Base-by-base conservation (phyloP, 1,139 yeast genomes). In the Pichia cactophila region DNA sequence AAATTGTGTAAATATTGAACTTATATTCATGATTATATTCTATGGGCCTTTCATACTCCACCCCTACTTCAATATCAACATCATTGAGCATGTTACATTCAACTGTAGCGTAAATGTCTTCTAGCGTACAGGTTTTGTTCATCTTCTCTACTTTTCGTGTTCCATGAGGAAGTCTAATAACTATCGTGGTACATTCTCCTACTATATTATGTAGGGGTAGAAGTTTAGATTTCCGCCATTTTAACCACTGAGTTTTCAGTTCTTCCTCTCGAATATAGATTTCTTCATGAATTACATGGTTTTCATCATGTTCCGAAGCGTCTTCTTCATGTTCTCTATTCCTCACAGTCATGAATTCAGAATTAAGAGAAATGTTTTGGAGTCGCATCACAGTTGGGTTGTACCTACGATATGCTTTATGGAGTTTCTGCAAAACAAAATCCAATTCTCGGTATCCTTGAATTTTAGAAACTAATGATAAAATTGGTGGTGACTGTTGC, bases 401-500 rank as follows among this genome's bases (percentile, higher is more conserved):
- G 58, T 83, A 81, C 56, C 80, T 78, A 38, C 72, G 74, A 46
- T 74, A 72, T 41, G 72, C 71, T 51, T 64, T 68, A n/a, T 62
- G 58, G 49, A 78, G 69, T 56, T 75, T 77, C 29, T 56, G 61
- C 2, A 71, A 60, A 12, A 76, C 71, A 40, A 69, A 55, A 9
- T 58, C 46, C 2, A 58, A 45, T 7, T 47, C 50, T 12, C 54
- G 52, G 17, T 54, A 50, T 56, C 96, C 96, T 62, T 86, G 92
- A 20, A 85, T 62, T 58, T 83, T 81, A 53, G 78, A 74, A 29
- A 86, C 74, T 44, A 85, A 69, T 11, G 87, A 77, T 61, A 86
- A 73, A 33, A 74, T 71, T 2, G 85, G 79, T 1, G 74, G 56
- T 0, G 81, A 69, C 46, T 75, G 73, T 9, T 71, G 70, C 0